Conservation (phyloP, 176 grass and related monocot species). For the Guadua angustifolia region DNA sequence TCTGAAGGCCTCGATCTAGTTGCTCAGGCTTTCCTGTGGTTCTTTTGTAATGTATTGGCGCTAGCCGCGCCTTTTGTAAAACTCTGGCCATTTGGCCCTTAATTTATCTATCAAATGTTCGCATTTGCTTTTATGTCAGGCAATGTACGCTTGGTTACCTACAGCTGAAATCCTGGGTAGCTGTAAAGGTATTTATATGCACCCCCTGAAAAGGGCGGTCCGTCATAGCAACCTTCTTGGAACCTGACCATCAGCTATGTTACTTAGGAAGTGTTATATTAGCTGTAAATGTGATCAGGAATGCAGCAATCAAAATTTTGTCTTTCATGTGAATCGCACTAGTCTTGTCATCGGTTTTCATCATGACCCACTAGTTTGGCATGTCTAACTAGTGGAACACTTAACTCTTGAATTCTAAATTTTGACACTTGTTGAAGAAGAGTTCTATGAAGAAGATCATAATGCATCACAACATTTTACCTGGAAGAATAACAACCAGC, state of each 20-base stretch:
- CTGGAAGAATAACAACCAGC: not conserved
- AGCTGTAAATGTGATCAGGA: not conserved
- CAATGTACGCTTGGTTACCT: too few relatives aligned
- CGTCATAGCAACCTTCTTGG: conserved; percentile 63
- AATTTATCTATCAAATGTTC: too few relatives aligned
- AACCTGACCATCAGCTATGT: conserved; percentile 39
- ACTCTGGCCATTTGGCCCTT: too few relatives aligned
- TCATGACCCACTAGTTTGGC: not conserved
- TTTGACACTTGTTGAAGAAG: not conserved
- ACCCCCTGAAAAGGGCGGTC: too few relatives aligned
- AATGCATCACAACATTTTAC: not conserved
- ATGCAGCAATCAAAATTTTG: not conserved
- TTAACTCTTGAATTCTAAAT: not conserved
- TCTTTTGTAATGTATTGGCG: too few relatives aligned
- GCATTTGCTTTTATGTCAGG: too few relatives aligned
- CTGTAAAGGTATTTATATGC: too few relatives aligned
- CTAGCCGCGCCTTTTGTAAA: too few relatives aligned
- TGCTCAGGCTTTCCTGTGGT: too few relatives aligned
- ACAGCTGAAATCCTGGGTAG: too few relatives aligned
- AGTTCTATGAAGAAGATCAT: not conserved
- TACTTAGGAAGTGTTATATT: not conserved
- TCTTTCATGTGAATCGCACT: not conserved
- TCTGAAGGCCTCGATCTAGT: too few relatives aligned
- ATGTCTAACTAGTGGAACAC: not conserved
- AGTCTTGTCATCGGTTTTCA: not conserved